Evolutionary conservation across 2,329 filamentous ascomycete species (phyloP).

Genomic region (Alternaria panax): DNA sequence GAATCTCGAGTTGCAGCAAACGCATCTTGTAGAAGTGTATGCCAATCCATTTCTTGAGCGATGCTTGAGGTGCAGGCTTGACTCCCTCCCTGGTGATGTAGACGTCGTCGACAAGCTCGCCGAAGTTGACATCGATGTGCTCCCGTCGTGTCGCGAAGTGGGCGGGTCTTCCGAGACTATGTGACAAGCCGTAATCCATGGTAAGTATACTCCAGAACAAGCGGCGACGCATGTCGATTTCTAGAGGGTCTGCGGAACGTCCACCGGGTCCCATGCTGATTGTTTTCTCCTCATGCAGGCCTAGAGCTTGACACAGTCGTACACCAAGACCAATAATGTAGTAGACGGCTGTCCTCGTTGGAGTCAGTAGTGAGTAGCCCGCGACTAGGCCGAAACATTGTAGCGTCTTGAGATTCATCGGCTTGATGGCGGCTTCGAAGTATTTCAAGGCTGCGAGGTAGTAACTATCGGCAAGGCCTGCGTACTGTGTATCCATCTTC

Average conservation of each 20-base stretch:
- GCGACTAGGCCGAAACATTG: conserved; percentile 89
- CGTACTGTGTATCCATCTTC: conserved; percentile 86
- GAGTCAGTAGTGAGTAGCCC: conserved; percentile 90
- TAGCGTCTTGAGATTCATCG: conserved; percentile 89
- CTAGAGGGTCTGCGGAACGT: conserved; percentile 70
- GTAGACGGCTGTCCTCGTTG: conserved; percentile 90
- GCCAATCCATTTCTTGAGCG: conserved; percentile 84
- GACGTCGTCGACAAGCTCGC: conserved; percentile 80
- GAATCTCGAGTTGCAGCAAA: conserved; percentile 84
- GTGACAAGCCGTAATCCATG: conserved; percentile 88
- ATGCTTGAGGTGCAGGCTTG: conserved; percentile 70
- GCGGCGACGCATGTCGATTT: conserved; percentile 87
- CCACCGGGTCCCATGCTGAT: conserved; percentile 71
- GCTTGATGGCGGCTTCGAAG: conserved; percentile 81
- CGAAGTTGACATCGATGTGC: conserved; percentile 84
- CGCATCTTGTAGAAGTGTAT: conserved; percentile 96
- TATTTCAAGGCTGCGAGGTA: conserved; percentile 88
- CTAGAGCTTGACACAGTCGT: conserved; percentile 86
- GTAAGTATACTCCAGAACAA: conserved; percentile 87
- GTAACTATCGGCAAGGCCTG: conserved; percentile 93
- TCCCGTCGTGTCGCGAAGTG: conserved; percentile 84
- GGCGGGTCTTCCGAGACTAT: conserved; percentile 85
- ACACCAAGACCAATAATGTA: conserved; percentile 90
- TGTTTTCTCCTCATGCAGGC: conserved; percentile 87
- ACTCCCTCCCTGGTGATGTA: conserved; percentile 83